Percentiles rank a stretch among this genome's conserved stretches.
Conservation (phyloP, 352 stramenopile genomes). For the Phytophthora melonis region DNA sequence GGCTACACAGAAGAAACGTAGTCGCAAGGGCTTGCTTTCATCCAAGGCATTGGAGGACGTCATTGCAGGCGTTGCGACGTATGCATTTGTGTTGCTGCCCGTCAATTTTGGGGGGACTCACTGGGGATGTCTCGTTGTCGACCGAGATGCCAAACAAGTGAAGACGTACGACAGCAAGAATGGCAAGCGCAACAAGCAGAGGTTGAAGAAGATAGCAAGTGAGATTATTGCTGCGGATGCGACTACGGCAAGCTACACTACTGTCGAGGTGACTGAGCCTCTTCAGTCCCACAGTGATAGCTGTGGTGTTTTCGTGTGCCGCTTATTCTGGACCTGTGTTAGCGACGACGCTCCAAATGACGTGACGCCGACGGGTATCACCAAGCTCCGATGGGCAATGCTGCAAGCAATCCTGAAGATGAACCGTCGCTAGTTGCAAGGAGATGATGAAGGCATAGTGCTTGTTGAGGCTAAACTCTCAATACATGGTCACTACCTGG, state of each 20-base stretch:
- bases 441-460: neutral
- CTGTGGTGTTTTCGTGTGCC: constrained; percentile 20
- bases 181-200: no score
- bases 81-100: no score
- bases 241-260: neutral
- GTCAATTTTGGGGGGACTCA: no score
- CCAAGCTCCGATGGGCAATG: constrained; percentile 4
- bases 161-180: no score
- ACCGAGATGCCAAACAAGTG: no score
- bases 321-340: constrained; percentile 9
- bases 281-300: constrained; percentile 11
- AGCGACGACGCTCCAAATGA: constrained; percentile 1
- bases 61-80: no score
- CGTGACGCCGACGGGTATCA: neutral
- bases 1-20: no score
- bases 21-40: no score
- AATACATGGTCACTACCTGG: constrained; percentile 15
- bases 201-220: neutral
- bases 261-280: no score
- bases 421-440: constrained; percentile 5
- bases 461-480: constrained; percentile 3
- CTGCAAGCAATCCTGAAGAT: constrained; percentile 3
- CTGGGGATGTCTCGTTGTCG: no score
- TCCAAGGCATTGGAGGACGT: no score
- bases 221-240: neutral